Percentiles rank a stretch among this genome's conserved stretches.
Evolutionary conservation across 495 filamentous ascomycete species (phyloP).

Genomic region (Trichoderma orchidacearum): DNA sequence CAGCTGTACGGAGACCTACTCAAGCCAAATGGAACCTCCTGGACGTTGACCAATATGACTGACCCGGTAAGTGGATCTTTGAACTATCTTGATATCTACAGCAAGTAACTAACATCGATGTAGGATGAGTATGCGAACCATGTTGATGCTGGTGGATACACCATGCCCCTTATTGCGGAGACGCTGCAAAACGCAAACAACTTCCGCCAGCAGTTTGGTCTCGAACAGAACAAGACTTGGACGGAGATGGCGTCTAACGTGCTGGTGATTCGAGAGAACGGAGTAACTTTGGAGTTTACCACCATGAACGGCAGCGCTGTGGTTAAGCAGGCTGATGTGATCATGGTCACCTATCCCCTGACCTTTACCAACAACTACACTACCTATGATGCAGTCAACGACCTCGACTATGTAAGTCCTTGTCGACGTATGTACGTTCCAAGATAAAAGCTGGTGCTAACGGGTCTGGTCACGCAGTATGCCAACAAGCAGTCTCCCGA

Average conservation of each 20-base stretch:
- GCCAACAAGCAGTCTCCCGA: constrained; percentile 40
- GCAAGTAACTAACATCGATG: neutral
- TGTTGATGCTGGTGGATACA: neutral
- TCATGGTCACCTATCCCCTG: constrained; percentile 41
- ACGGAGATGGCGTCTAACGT: constrained; percentile 14
- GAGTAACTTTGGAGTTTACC: constrained; percentile 56
- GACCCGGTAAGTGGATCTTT: neutral
- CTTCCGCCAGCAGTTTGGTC: neutral
- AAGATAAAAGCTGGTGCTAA: neutral
- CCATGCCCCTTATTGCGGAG: neutral
- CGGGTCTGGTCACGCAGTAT: constrained; percentile 24
- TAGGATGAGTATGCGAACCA: neutral
- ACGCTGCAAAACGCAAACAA: neutral
- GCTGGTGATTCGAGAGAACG: constrained; percentile 11
- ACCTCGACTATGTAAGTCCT: constrained; percentile 35
- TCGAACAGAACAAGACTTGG: constrained; percentile 22
- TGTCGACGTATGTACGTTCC: neutral
- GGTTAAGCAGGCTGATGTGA: constrained; percentile 48
- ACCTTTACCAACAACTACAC: constrained; percentile 42
- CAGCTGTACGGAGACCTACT: neutral
- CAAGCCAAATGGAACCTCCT: neutral
- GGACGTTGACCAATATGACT: neutral
- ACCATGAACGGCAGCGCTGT: constrained; percentile 40
- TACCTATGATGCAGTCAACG: constrained; percentile 29
- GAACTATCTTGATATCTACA: neutral